phyloP scores from a whole-genome alignment of 2,329 filamentous ascomycete genomes.

The Xylaria sp. region DNA sequence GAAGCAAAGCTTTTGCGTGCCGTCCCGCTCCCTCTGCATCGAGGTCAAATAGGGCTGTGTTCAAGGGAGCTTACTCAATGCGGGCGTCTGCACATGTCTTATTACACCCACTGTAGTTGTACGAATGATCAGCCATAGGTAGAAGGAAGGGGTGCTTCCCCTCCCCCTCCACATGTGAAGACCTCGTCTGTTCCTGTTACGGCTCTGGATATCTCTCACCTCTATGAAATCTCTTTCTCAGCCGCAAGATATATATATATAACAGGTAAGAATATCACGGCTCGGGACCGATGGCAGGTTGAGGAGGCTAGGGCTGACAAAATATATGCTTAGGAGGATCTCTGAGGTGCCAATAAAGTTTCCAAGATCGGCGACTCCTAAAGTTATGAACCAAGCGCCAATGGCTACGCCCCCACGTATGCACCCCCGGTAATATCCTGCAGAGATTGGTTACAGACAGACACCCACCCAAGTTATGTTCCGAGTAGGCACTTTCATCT shows the following conservation, averaged over 20 bases:
- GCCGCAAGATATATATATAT: constrained; percentile 1
- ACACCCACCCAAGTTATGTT: not conserved
- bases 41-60: not conserved
- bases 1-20: not conserved
- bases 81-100: not conserved
- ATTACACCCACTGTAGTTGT: no score
- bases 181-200: not conserved
- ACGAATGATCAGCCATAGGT: not conserved
- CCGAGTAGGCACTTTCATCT: not conserved
- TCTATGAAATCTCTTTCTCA: constrained; percentile 18
- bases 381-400: not conserved
- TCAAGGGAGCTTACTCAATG: not conserved
- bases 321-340: not conserved
- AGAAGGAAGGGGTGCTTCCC: not conserved
- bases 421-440: not conserved
- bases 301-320: constrained; percentile 8
- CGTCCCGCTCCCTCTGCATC: not conserved
- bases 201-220: not conserved
- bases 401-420: constrained; percentile 5
- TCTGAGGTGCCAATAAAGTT: constrained; percentile 10
- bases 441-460: not conserved
- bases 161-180: not conserved
- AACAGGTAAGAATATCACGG: constrained; percentile 4
- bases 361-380: constrained; percentile 5
- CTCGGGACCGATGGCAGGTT: constrained; percentile 20